Base-by-base conservation (phyloP, 768 basidiomycete genomes). In the Inosperma sp. region DNA sequence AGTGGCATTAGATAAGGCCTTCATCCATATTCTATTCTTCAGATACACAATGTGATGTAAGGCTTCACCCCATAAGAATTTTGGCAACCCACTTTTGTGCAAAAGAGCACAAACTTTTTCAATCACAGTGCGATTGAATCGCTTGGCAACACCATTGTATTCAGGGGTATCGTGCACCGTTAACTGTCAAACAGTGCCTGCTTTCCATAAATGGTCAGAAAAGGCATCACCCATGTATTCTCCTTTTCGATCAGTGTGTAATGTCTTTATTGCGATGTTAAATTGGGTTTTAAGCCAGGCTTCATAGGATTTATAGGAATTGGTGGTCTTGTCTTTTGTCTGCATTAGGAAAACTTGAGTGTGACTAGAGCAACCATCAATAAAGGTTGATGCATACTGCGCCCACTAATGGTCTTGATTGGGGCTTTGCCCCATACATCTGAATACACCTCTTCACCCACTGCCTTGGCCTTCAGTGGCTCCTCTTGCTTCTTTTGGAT, bases 91-190 rank as follows among this genome's bases (percentile, higher is more conserved):
- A 1, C 55, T 53, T 5, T 53, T 53, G 43, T 64, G 59, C 1
- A 65, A 56, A 62, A 72, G 60, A 0, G 73, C 69, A 2, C 62
- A 54, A 7, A 64, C 62, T 7, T 61, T 54, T 23, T 72, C 65
- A 8, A 66, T 8, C 2, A 70, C 31, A 1, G 59, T 65, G 3
- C 67, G 54, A 34, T 69, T 74, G 21, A 66, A 58, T 2, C 63
- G 56, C 52, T 76, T 71, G 0, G 71, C 67, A 8, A 74, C 50
- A 12, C 73, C 68, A 48, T 72, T 72, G 52, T 72, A 63, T n/a
- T n/a, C n/a, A n/a, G n/a, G n/a, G n/a, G n/a, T n/a, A n/a, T n/a
- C n/a, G n/a, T n/a, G n/a, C n/a, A 37, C 35, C n/a, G 51, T 52
- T 14, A 52, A 43, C 2, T 26, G 14, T 3, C 43, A 21, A 22